phyloP scores from a whole-genome alignment of 495 filamentous ascomycete species.

The Saxophila tyrrhenica region DNA sequence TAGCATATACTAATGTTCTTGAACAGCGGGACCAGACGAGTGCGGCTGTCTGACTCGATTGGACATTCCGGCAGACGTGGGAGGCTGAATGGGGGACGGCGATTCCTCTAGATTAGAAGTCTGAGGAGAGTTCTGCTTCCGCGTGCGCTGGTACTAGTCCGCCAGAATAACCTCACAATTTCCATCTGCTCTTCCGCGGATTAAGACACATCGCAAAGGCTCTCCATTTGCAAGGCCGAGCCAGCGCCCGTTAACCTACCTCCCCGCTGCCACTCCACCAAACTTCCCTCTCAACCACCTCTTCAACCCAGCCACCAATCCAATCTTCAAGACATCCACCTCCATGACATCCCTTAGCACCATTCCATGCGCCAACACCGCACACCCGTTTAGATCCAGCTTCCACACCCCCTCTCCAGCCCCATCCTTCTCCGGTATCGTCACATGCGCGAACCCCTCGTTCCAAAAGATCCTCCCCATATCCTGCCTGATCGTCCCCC shows the following conservation, averaged over 20 bases:
- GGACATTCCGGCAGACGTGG: conserved; percentile 9
- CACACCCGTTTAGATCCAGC: neutral
- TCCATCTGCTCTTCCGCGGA: too few species aligned
- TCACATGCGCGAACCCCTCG: neutral
- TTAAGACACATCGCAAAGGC: too few species aligned
- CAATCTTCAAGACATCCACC: neutral
- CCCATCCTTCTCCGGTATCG: too few species aligned
- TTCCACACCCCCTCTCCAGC: neutral
- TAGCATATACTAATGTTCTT: neutral
- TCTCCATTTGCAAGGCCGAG: too few species aligned
- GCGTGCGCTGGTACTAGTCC: too few species aligned
- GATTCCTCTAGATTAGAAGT: too few species aligned
- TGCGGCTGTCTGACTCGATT: conserved; percentile 22
- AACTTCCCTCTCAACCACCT: neutral
- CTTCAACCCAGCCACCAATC: neutral
- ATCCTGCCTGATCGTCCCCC: neutral
- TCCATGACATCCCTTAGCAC: neutral
- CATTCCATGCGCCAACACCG: neutral
- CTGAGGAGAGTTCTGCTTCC: too few species aligned
- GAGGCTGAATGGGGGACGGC: conserved; percentile 14
- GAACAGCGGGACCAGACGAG: conserved; percentile 27
- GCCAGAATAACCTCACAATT: too few species aligned
- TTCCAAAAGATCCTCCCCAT: neutral
- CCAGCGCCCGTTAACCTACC: too few species aligned
- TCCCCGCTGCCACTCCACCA: too few species aligned